A percentile compares a stretch with the other conserved stretches of the same genome.
These are phyloP conservation scores for Trichoderma harzianum DNA, from an alignment of 2,329 filamentous ascomycete species.

Conservation along the genomic window DNA sequence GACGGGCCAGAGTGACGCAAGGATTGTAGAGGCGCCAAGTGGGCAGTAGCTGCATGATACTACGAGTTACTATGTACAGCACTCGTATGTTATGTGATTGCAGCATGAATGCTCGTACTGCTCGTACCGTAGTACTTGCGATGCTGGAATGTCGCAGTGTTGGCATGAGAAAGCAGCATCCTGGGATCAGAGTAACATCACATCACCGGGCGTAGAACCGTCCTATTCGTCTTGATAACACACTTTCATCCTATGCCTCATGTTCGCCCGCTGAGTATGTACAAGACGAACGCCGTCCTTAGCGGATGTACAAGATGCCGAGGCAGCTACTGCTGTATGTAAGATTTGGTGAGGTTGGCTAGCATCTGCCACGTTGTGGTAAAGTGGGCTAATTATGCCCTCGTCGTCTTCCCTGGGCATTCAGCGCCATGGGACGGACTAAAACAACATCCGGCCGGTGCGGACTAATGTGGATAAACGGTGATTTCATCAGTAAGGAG, in stretches of 20 bases:
- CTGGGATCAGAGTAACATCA: neutral
- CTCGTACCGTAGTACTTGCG: neutral
- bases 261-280: neutral
- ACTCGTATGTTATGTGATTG: neutral
- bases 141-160: neutral
- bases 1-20: neutral
- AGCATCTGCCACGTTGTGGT: neutral
- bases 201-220: neutral
- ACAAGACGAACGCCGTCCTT: neutral
- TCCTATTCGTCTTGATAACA: neutral
- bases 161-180: neutral
- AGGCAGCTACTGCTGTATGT: conserved; percentile 4
- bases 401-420: neutral
- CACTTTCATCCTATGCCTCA: neutral
- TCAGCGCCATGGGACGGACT: neutral
- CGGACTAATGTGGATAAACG: neutral
- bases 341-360: neutral
- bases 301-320: neutral
- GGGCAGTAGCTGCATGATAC: neutral
- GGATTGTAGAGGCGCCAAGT: neutral
- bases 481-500: neutral
- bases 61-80: neutral
- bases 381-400: neutral
- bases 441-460: neutral
- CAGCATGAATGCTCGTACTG: neutral